A percentile compares a stretch with the other conserved stretches of the same genome.
phyloP scores from a whole-genome alignment of 331 rosid species.

The Quercus tomentella region DNA sequence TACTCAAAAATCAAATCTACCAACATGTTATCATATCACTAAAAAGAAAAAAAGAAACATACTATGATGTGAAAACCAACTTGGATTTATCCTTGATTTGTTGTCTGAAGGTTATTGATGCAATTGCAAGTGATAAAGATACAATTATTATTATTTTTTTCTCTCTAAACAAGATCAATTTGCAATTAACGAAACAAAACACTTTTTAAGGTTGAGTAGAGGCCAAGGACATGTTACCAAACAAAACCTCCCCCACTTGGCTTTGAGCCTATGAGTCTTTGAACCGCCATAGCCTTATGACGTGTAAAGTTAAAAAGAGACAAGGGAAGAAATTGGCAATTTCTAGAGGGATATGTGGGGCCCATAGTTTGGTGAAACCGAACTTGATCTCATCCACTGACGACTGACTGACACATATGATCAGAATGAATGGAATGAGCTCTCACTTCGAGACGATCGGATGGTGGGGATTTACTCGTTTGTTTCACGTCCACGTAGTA shows the following conservation, averaged over 20 bases:
- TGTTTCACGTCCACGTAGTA: background rate
- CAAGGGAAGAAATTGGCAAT: too few relatives aligned
- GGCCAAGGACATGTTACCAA: background rate
- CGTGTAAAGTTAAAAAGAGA: background rate
- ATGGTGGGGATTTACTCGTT: background rate
- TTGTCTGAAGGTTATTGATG: too few relatives aligned
- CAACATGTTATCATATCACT: too few relatives aligned
- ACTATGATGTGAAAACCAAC: too few relatives aligned
- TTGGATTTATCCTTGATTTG: too few relatives aligned
- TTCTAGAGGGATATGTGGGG: too few relatives aligned
- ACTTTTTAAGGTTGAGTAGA: background rate
- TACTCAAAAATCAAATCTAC: too few relatives aligned
- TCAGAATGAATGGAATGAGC: conserved; percentile 2
- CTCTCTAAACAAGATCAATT: too few relatives aligned
- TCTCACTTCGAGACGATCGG: conserved; percentile 20
- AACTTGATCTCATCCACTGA: conserved; percentile 25
- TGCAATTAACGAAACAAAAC: background rate
- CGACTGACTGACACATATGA: conserved; percentile 20
- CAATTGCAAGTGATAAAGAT: too few relatives aligned
- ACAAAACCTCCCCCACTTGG: background rate
- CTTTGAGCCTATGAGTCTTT: background rate
- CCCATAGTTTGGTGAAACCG: conserved; percentile 28
- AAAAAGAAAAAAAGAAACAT: too few relatives aligned
- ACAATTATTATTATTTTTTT: too few relatives aligned
- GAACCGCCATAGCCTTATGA: background rate